Percentiles rank a stretch among this genome's conserved stretches.
Conservation (phyloP, 2,329 filamentous ascomycete species). For the Aspergillus tamarii region DNA sequence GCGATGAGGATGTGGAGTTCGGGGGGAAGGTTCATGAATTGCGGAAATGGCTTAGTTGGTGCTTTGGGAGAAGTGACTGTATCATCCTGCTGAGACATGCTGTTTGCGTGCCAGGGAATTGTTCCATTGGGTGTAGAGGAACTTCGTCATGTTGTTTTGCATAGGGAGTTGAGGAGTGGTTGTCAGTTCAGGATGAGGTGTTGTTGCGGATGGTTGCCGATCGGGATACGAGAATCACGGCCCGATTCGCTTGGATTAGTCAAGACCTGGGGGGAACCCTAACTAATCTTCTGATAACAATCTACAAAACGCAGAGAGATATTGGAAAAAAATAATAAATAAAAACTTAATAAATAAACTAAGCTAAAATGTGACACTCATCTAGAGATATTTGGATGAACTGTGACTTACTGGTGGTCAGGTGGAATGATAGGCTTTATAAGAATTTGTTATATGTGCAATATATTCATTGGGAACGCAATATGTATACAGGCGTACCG, state of each 20-base stretch:
- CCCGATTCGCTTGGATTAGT: background rate
- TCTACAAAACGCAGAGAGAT: too few relatives aligned
- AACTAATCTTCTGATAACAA: background rate
- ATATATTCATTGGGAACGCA: background rate
- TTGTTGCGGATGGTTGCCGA: background rate
- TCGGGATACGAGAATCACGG: background rate
- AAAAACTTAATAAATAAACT: too few relatives aligned
- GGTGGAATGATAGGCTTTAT: background rate
- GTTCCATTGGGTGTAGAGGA: background rate
- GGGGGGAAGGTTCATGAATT: slow-evolving; percentile 26
- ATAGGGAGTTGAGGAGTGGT: background rate
- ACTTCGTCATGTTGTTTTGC: background rate
- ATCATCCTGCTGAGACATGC: background rate
- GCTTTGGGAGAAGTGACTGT: background rate
- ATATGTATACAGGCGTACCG: background rate
- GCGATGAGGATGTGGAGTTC: slow-evolving; percentile 36
- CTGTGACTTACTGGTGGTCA: background rate
- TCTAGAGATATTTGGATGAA: too few relatives aligned
- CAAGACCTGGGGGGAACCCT: background rate
- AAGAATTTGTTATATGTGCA: background rate
- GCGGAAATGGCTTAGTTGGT: background rate
- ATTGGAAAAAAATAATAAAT: too few relatives aligned
- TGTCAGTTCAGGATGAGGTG: background rate
- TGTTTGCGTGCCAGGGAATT: background rate
- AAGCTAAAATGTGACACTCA: too few relatives aligned